Conservation (phyloP, 352 stramenopile species). For the Peronospora tabacina region DNA sequence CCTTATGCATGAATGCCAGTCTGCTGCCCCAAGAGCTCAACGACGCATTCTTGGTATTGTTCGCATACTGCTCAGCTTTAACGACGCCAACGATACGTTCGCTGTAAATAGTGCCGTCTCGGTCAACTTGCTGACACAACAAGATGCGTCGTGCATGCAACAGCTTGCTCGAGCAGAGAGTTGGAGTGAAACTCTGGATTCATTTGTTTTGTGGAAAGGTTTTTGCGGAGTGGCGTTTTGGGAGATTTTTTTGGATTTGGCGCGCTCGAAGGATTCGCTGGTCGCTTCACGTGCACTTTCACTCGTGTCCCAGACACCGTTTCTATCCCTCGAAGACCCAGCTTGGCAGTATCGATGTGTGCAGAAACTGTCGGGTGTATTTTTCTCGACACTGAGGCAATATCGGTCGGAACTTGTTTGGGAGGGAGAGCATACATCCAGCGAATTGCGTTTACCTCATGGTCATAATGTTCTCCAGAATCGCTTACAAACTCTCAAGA, state of each 20-base stretch:
- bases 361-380: conserved; percentile 44
- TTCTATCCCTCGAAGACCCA: conserved; percentile 62
- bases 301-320: conserved; percentile 45
- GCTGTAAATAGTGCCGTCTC: conserved; percentile 7
- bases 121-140: conserved; percentile 15
- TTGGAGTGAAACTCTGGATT: conserved; percentile 31
- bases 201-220: conserved; percentile 45
- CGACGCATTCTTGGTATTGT: conserved; percentile 37
- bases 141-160: conserved; percentile 22
- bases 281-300: conserved; percentile 43
- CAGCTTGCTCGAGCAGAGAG: conserved; percentile 23
- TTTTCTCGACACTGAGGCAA: conserved; percentile 47
- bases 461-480: conserved; percentile 10
- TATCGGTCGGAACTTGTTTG: conserved; percentile 41
- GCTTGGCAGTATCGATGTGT: conserved; percentile 68
- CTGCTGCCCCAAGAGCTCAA: conserved; percentile 21
- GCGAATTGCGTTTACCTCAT: conserved; percentile 1
- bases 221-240: conserved; percentile 45
- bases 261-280: conserved; percentile 27
- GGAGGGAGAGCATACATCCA: conserved; percentile 10
- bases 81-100: conserved; percentile 17
- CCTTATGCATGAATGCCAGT: conserved; percentile 30
- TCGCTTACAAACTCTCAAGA: conserved; percentile 41
- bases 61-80: conserved; percentile 31
- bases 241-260: conserved; percentile 58